A percentile compares a stretch with the other conserved stretches of the same genome.
Conservation (phyloP, 345 rosid species). For the Odontarrhena argentea region DNA sequence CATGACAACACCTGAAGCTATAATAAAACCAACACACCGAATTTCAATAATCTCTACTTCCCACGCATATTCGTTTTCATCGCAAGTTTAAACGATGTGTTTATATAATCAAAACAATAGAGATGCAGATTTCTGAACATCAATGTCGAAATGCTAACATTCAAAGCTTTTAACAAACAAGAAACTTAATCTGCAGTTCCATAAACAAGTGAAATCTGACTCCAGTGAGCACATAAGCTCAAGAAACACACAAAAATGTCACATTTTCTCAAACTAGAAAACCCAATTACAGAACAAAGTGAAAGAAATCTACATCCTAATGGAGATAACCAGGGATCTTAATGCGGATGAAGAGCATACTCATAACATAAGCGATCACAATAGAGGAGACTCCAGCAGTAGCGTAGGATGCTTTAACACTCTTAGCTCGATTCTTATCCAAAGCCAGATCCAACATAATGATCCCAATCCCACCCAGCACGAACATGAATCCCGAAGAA, state of each 20-base stretch:
- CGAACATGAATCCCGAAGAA: slow-evolving; percentile 95
- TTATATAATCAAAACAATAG: background rate
- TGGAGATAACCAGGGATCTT: slow-evolving; percentile 93
- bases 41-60: background rate
- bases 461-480: slow-evolving; percentile 86
- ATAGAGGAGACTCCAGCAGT: slow-evolving; percentile 74
- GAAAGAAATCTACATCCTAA: slow-evolving; percentile 24
- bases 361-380: slow-evolving; percentile 78
- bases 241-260: background rate
- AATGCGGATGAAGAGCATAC: slow-evolving; percentile 94
- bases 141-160: background rate
- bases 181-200: background rate
- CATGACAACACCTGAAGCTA: background rate
- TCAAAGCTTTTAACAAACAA: slow-evolving; percentile 17
- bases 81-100: background rate
- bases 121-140: background rate
- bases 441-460: slow-evolving; percentile 84
- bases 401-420: slow-evolving; percentile 78
- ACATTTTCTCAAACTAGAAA: slow-evolving; percentile 15
- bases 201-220: slow-evolving; percentile 13
- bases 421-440: slow-evolving; percentile 82
- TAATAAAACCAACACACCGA: background rate
- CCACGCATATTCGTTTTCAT: background rate
- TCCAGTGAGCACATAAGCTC: slow-evolving; percentile 7
- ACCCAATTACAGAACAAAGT: slow-evolving; percentile 15